Base-by-base conservation (phyloP, 164 flowering plant genomes). In the Taxillus chinensis region DNA sequence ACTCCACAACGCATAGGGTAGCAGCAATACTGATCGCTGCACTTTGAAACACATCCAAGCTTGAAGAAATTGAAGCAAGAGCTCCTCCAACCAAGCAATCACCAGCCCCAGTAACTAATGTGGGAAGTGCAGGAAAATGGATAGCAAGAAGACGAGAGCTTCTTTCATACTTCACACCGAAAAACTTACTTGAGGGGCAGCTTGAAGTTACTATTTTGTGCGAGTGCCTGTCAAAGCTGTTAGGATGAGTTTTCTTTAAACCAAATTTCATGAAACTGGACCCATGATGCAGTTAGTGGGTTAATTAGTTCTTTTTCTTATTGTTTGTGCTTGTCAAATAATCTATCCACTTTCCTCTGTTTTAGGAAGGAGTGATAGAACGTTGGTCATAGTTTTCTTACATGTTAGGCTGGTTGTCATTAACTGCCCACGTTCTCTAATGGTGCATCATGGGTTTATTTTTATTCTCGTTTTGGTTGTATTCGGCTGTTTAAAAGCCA, bases 71-170 rank as follows among this genome's bases (percentile, higher is more conserved):
- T 50, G 92, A 85, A 48, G 97, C 80, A 42, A 90, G 66, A 27
- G 73, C 66, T 38, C 96, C 99, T 52, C 97, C 99, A 60, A 90
- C 99, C 72, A 90, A 81, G 73, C 96, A 88, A 79, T 93, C 98
- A 58, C 98, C 98, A 55, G 97, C 97, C 27, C 98, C 98, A 7
- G 91, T 83, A 60, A 90, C 91, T 46, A 88, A 74, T 12, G 92
- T 85, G 67, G 90, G 73, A 48, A 88, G 86, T 50, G 92, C 78
- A 52, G 97, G 95, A 67, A 82, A 80, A 76, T 93, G 95, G 63
- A 88, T 66, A 37, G 74, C 86, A 66, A 67, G 76, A 45, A 80
- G 70, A 66, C 62, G 49, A 45, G 79, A 67, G 51, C 67, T 65
- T 57, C 70, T 63, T n/a, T 76, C 71, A 43, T 27, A 58, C 46